phyloP scores from a whole-genome alignment of 2,329 filamentous ascomycete species.

The Parascedosporium putredinis region DNA sequence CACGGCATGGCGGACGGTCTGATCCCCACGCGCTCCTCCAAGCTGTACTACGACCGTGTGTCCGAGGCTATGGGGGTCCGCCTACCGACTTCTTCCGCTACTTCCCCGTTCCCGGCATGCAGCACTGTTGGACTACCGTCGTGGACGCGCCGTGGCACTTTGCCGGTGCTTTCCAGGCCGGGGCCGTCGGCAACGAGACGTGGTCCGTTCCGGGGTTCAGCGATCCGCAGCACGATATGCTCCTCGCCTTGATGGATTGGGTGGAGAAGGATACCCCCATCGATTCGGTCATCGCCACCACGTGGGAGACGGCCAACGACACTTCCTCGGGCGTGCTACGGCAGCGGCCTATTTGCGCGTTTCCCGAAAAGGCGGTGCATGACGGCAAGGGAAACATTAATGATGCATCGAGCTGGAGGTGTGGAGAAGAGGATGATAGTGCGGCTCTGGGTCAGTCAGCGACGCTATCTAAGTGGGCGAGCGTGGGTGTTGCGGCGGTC shows the following conservation, averaged over 20 bases:
- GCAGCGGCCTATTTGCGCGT: conserved; percentile 35
- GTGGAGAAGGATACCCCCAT: conserved; percentile 23
- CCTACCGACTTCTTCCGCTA: conserved; percentile 34
- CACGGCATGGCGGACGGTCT: conserved; percentile 29
- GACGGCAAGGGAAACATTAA: conserved; percentile 7
- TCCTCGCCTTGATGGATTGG: conserved; percentile 26
- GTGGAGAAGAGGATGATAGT: conserved; percentile 6
- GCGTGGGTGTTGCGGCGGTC: too few relatives aligned
- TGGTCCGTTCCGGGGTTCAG: conserved; percentile 25
- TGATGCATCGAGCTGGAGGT: conserved; percentile 9
- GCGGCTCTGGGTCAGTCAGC: too few relatives aligned
- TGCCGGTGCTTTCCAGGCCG: conserved; percentile 19
- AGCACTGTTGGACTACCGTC: conserved; percentile 30
- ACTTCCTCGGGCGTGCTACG: conserved; percentile 26
- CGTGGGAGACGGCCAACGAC: conserved; percentile 19
- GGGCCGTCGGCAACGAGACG: conserved; percentile 14
- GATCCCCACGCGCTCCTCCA: conserved; percentile 21
- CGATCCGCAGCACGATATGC: conserved; percentile 24
- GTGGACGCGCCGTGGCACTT: conserved; percentile 25
- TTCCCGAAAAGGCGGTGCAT: conserved; percentile 16
- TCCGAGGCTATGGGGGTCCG: conserved; percentile 24
- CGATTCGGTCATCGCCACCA: conserved; percentile 23
- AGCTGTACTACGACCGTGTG: conserved; percentile 23
- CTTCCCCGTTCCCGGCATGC: conserved; percentile 40
- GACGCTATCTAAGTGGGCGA: too few relatives aligned